Conservation (phyloP, 2,329 filamentous ascomycete species). For the Pestalotiopsis sp. region DNA sequence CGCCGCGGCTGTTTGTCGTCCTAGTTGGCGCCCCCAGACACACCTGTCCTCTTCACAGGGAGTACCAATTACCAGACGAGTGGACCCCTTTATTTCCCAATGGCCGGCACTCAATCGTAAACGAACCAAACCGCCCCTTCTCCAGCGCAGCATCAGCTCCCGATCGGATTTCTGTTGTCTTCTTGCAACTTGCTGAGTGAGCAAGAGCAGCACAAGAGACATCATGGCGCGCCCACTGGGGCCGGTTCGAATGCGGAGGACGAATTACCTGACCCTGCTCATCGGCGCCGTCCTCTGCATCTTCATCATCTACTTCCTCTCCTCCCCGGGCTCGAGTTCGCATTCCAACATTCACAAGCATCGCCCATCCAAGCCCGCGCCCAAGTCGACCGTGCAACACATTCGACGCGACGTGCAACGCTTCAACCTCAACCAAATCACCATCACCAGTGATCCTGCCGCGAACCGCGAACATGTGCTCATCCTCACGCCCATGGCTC, state of each 20-base stretch:
- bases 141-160: not conserved
- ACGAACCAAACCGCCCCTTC: not conserved
- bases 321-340: conserved; percentile 25
- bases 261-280: conserved; percentile 34
- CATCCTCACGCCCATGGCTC: conserved; percentile 88
- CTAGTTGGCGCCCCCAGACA: not conserved
- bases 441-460: conserved; percentile 75
- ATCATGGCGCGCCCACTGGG: conserved; percentile 37
- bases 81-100: conserved; percentile 11
- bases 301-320: conserved; percentile 37
- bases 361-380: conserved; percentile 59
- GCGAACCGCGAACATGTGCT: conserved; percentile 84
- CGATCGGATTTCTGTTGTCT: not conserved
- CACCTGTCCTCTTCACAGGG: not conserved
- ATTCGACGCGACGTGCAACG: conserved; percentile 83
- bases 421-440: conserved; percentile 95
- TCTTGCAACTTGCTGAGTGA: not conserved
- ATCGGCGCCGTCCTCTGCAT: conserved; percentile 34
- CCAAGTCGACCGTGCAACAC: conserved; percentile 56
- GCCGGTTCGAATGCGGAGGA: conserved; percentile 37
- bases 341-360: conserved; percentile 18
- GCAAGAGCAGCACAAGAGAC: not conserved
- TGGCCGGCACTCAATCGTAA: conserved; percentile 10
- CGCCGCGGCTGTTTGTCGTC: too few relatives aligned
- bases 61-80: not conserved